Percentiles rank a stretch among this genome's conserved stretches.
Evolutionary conservation across 345 rosid genomes (phyloP).

Genomic region (Populus ilicifolia): DNA sequence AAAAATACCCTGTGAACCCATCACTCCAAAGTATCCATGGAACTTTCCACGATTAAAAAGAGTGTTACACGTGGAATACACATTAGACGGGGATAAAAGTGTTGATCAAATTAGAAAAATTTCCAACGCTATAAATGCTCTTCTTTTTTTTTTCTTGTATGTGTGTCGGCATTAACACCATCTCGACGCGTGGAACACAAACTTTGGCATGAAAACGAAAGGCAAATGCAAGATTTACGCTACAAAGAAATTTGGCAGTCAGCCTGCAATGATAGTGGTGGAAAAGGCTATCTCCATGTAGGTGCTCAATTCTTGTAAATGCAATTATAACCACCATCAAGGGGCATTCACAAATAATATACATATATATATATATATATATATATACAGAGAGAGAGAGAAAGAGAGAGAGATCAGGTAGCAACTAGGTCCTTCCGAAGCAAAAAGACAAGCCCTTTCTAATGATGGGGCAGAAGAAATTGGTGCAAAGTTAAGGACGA

Average conservation of each 20-base stretch:
- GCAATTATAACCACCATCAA: too few species aligned
- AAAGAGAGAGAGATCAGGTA: too few species aligned
- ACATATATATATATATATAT: not conserved
- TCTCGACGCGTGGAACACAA: conserved; percentile 13
- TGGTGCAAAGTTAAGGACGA: not conserved
- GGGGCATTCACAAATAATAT: too few species aligned
- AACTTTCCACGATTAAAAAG: too few species aligned
- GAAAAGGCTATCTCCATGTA: not conserved
- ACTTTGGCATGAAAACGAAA: conserved; percentile 18
- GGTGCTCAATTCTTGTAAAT: not conserved
- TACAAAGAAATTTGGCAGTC: conserved; percentile 4
- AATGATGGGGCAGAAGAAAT: not conserved
- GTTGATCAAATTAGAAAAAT: too few species aligned
- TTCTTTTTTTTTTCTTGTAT: not conserved
- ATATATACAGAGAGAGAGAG: not conserved
- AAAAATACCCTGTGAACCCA: too few species aligned
- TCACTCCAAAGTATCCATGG: too few species aligned
- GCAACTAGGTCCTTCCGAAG: not conserved
- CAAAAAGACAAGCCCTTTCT: not conserved
- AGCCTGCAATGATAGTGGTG: conserved; percentile 7
- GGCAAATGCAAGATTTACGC: conserved; percentile 6
- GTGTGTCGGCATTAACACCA: conserved; percentile 5
- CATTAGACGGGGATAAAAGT: too few species aligned
- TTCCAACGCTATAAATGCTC: too few species aligned
- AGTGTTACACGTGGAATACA: too few species aligned